These are phyloP conservation scores for Albatrellus sp. DNA, from an alignment of 1,284 basidiomycete genomes.

Conservation along the genomic window DNA sequence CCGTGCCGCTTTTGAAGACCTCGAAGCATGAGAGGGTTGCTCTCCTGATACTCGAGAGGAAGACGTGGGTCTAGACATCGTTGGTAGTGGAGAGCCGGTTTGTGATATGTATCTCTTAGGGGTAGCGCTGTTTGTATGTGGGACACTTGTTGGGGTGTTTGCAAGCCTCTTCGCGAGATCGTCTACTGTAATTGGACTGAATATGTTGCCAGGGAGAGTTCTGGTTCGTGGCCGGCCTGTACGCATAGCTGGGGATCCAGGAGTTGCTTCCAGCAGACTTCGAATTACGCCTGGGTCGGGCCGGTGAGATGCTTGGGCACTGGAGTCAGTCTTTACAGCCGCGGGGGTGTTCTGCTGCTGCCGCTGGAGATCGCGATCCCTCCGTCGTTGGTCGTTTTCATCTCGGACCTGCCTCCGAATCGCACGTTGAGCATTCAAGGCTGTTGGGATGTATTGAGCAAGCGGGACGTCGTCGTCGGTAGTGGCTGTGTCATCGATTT, in stretches of 20 bases:
- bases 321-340: slow-evolving; percentile 5
- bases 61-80: no score
- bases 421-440: slow-evolving; percentile 63
- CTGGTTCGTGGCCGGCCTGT: slow-evolving; percentile 29
- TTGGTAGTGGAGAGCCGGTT: not conserved
- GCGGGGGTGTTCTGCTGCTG: slow-evolving; percentile 13
- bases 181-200: slow-evolving; percentile 31
- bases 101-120: not conserved
- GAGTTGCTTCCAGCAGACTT: not conserved
- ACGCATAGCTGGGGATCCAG: slow-evolving; percentile 22
- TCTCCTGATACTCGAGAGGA: not conserved
- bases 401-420: slow-evolving; percentile 59
- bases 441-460: slow-evolving; percentile 65
- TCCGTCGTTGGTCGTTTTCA: slow-evolving; percentile 46
- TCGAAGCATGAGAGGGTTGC: not conserved
- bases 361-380: slow-evolving; percentile 28
- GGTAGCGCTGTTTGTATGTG: slow-evolving; percentile 5
- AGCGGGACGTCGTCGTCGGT: slow-evolving; percentile 63
- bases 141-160: slow-evolving; percentile 24
- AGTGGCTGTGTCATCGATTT: slow-evolving; percentile 13
- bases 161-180: slow-evolving; percentile 48
- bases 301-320: not conserved
- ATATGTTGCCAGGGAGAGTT: slow-evolving; percentile 30
- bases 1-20: not conserved
- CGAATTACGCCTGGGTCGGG: not conserved